A percentile compares a stretch with the other conserved stretches of the same genome.
phyloP scores from a whole-genome alignment of 805 yeast genomes.

The Saccharomyces jurei region DNA sequence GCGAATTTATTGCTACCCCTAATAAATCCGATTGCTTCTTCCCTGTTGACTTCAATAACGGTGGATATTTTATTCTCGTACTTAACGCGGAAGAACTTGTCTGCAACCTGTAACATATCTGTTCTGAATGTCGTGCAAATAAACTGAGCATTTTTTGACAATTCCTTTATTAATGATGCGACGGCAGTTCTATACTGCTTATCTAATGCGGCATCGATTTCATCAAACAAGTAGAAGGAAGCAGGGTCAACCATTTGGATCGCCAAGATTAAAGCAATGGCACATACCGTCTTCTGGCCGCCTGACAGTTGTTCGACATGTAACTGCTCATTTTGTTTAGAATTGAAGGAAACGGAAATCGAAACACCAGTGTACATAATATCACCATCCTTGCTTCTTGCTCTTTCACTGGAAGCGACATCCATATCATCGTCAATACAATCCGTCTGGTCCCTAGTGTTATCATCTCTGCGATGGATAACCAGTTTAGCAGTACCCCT shows the following conservation, averaged over 20 bases:
- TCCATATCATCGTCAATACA: slow-evolving; percentile 15
- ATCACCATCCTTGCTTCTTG: neutral
- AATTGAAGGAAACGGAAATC: slow-evolving; percentile 82
- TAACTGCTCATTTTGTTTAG: slow-evolving; percentile 76
- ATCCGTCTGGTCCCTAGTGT: slow-evolving; percentile 14
- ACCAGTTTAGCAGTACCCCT: slow-evolving; percentile 68
- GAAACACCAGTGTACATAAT: slow-evolving; percentile 68
- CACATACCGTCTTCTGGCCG: slow-evolving; percentile 95
- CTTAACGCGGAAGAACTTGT: slow-evolving; percentile 79
- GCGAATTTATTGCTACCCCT: slow-evolving; percentile 42
- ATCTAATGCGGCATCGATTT: slow-evolving; percentile 92
- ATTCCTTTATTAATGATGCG: slow-evolving; percentile 59
- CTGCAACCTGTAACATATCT: slow-evolving; percentile 82
- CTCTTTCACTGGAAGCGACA: slow-evolving; percentile 9
- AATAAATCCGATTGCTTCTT: slow-evolving; percentile 75
- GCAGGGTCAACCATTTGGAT: slow-evolving; percentile 95
- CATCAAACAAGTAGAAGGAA: slow-evolving; percentile 92
- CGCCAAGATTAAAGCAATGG: slow-evolving; percentile 86
- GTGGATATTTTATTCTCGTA: slow-evolving; percentile 76
- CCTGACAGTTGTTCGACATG: slow-evolving; percentile 89
- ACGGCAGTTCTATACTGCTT: slow-evolving; percentile 85
- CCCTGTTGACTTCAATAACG: slow-evolving; percentile 58
- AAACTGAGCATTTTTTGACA: slow-evolving; percentile 73
- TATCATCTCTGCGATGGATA: slow-evolving; percentile 41
- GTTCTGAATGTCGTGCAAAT: slow-evolving; percentile 94